These are phyloP conservation scores for Bidens hawaiensis DNA, from an alignment of 140 eudicot genomes.

Conservation along the genomic window DNA sequence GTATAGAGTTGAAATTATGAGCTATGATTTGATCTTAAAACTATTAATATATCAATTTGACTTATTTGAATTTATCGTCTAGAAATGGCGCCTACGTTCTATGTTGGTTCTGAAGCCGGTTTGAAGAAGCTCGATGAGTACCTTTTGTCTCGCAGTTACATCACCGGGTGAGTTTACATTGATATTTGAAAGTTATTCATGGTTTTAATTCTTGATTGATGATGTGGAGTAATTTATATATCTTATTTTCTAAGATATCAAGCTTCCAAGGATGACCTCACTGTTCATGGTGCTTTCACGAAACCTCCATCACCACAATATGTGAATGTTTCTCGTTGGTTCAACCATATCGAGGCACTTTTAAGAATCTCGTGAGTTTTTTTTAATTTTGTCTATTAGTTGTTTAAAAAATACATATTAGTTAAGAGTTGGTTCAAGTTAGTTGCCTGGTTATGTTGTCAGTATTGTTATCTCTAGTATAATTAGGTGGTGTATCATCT, in stretches of 20 bases:
- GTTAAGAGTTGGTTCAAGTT: too few species aligned
- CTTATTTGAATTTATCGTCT: neutral
- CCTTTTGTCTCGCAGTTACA: slow-evolving; percentile 86
- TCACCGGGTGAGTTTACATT: slow-evolving; percentile 59
- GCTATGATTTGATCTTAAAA: neutral
- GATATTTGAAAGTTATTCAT: neutral
- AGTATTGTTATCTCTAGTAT: too few species aligned
- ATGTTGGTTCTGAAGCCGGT: slow-evolving; percentile 63
- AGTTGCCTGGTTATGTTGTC: too few species aligned
- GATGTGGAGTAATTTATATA: neutral
- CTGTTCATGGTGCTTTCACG: slow-evolving; percentile 60
- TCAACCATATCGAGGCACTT: slow-evolving; percentile 79
- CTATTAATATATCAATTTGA: neutral
- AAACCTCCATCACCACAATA: slow-evolving; percentile 60
- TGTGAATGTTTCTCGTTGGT: slow-evolving; percentile 87
- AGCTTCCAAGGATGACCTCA: slow-evolving; percentile 94
- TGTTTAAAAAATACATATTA: too few species aligned
- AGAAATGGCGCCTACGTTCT: slow-evolving; percentile 60
- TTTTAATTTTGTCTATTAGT: neutral
- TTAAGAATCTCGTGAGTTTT: slow-evolving; percentile 75
- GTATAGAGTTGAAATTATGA: neutral
- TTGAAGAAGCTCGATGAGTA: slow-evolving; percentile 89
- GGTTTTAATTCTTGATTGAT: neutral
- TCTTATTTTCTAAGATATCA: slow-evolving; percentile 44
- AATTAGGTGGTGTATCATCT: too few species aligned